Evolutionary conservation across 1,284 basidiomycete species (phyloP), one percentile per base, ranked within the genome.

Genomic region (Bjerkandera adusta): DNA sequence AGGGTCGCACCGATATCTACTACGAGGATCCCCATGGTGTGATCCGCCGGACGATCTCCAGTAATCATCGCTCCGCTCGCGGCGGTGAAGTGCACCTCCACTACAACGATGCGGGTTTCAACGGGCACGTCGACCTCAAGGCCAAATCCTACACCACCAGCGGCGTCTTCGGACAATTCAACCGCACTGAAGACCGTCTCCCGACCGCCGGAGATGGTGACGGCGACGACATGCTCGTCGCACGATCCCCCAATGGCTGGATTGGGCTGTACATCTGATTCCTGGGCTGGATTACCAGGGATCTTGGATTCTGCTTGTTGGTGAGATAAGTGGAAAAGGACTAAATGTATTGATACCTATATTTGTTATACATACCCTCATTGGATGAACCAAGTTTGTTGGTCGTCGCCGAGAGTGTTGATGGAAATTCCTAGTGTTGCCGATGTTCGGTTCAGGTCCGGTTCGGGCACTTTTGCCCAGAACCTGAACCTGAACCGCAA

Each of bases 1-100:
- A 69, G 6, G 63, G 67, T 6, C 70, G 75, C 38, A 71, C 75
- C 5, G 75, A 81, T 58, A 59, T 83, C 27, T 68, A 67, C 51
- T 79, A 72, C 56, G 61, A 72, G 43, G 60, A 60, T 43, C 60
- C 71, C 54, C 65, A 63, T 40, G 65, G 60, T 12, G 56, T 58
- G 54, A 67, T 71, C 45, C 69, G 69, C 49, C 70, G 78, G 5
- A 70, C 70, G 10, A 77, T 83, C 53, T 54, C 65, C 29, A 73
- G 63, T 52, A 59, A 56, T 15, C 81, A 83, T 57, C 63, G 68
- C 42, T 72, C 73, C 8, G 67, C 71, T 5, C 65, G 66, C 52
- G 72, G 70, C 48, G 78, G 69, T 10, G 75, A 80, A 40, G 57
- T 82, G 57, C 76, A 79, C 58, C 61, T 82, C 40, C 76, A 69